These are phyloP conservation scores for Tylopilus cervinicoccineus DNA, from an alignment of 768 basidiomycete genomes.

Conservation along the genomic window DNA sequence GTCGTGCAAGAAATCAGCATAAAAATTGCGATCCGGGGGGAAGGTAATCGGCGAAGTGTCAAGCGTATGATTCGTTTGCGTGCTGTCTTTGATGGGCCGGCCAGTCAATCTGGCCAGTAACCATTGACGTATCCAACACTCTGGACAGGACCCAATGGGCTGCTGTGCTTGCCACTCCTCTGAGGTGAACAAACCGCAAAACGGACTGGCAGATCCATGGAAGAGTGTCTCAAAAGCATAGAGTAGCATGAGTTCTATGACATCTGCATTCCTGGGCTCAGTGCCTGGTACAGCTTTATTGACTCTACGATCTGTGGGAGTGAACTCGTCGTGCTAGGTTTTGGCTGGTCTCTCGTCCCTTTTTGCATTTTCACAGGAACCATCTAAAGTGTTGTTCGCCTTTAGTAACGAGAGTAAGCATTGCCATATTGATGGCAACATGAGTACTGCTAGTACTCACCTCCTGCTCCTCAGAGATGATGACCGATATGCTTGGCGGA, in stretches of 20 bases:
- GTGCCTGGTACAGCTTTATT: slow-evolving; percentile 62
- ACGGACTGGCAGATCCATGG: slow-evolving; percentile 49
- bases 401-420: slow-evolving; percentile 17
- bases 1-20: slow-evolving; percentile 85
- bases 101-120: slow-evolving; percentile 77
- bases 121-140: slow-evolving; percentile 86
- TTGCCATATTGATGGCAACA: neutral
- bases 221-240: slow-evolving; percentile 79
- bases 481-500: slow-evolving; percentile 50
- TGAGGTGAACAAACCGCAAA: slow-evolving; percentile 66
- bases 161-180: slow-evolving; percentile 65
- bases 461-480: slow-evolving; percentile 43
- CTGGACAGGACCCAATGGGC: slow-evolving; percentile 66
- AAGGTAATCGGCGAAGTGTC: slow-evolving; percentile 63
- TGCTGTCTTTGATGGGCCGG: slow-evolving; percentile 59
- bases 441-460: slow-evolving; percentile 42
- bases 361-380: slow-evolving; percentile 55
- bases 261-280: slow-evolving; percentile 50
- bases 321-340: slow-evolving; percentile 56
- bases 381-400: slow-evolving; percentile 68
- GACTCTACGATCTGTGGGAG: slow-evolving; percentile 56
- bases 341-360: slow-evolving; percentile 40
- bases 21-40: slow-evolving; percentile 63
- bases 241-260: slow-evolving; percentile 59
- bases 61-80: slow-evolving; percentile 78